phyloP scores from a whole-genome alignment of 2,329 filamentous ascomycete genomes.

The Fusarium sterilihyphosum region DNA sequence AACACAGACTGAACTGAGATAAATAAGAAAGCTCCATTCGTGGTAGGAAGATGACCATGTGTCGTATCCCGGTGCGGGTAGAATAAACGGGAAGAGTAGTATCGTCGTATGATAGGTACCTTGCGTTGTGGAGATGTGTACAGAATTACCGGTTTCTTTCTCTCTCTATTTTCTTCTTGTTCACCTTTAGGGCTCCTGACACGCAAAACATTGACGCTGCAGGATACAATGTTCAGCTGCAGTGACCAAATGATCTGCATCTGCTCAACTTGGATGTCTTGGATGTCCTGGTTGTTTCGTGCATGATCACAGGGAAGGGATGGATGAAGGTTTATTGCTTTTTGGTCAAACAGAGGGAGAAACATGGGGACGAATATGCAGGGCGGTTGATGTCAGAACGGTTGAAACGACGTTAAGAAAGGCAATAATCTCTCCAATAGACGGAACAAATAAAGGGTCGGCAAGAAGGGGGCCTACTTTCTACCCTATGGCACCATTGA shows the following conservation, averaged over 20 bases:
- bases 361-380: constrained; percentile 12
- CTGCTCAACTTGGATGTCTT: constrained; percentile 26
- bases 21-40: not conserved
- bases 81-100: not conserved
- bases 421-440: constrained; percentile 9
- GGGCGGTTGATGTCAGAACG: constrained; percentile 5
- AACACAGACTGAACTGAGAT: not conserved
- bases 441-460: constrained; percentile 5
- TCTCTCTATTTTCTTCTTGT: not conserved
- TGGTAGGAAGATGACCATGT: constrained; percentile 6
- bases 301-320: constrained; percentile 26
- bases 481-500: not conserved
- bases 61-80: constrained; percentile 1
- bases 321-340: constrained; percentile 35
- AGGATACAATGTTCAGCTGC: not conserved
- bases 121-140: constrained; percentile 18
- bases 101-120: constrained; percentile 30
- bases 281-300: constrained; percentile 17
- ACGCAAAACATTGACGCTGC: not conserved
- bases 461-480: not conserved
- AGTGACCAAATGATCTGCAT: constrained; percentile 21
- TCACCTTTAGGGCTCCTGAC: not conserved
- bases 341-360: constrained; percentile 16
- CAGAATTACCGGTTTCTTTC: not conserved
- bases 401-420: not conserved